Conservation (phyloP, 352 stramenopile genomes). For the Blastocystis hominis region DNA sequence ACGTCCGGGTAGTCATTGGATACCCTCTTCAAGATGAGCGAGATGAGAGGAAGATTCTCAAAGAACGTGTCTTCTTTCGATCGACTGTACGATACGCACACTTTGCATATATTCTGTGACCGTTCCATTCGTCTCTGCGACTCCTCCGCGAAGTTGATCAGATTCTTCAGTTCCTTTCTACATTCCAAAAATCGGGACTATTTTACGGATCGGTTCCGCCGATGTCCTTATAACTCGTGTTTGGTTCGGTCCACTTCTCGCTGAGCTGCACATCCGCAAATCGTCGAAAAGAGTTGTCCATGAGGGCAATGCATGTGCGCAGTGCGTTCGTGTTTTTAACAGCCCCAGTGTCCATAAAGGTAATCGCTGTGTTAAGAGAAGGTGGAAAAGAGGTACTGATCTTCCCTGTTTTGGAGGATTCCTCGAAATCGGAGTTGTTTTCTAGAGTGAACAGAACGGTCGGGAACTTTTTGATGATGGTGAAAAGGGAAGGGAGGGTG, state of each 20-base stretch:
- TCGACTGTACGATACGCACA: slow-evolving; percentile 21
- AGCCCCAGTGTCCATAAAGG: slow-evolving; percentile 44
- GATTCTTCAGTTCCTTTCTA: slow-evolving; percentile 42
- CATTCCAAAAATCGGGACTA: neutral
- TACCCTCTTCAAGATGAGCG: slow-evolving; percentile 43
- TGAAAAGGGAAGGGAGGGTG: slow-evolving; percentile 22
- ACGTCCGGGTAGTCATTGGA: slow-evolving; percentile 34
- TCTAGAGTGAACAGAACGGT: slow-evolving; percentile 40
- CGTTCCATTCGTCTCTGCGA: slow-evolving; percentile 34
- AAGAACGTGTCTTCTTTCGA: slow-evolving; percentile 51
- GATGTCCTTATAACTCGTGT: slow-evolving; percentile 53
- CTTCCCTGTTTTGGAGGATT: neutral
- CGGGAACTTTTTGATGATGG: slow-evolving; percentile 26
- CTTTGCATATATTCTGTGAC: neutral
- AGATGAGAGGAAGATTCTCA: slow-evolving; percentile 45
- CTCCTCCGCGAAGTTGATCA: slow-evolving; percentile 41
- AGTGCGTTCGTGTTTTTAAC: slow-evolving; percentile 13
- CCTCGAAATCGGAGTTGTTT: slow-evolving; percentile 47
- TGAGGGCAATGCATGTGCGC: slow-evolving; percentile 14
- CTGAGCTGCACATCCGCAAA: slow-evolving; percentile 28
- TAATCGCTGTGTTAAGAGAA: neutral
- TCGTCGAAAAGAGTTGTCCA: slow-evolving; percentile 53
- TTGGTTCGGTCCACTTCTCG: slow-evolving; percentile 43
- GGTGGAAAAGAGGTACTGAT: neutral
- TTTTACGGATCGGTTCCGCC: slow-evolving; percentile 37